Evolutionary conservation across 2,329 filamentous ascomycete species (phyloP), one percentile per base, ranked within the genome.

Genomic region (Beauveria brongniartii): DNA sequence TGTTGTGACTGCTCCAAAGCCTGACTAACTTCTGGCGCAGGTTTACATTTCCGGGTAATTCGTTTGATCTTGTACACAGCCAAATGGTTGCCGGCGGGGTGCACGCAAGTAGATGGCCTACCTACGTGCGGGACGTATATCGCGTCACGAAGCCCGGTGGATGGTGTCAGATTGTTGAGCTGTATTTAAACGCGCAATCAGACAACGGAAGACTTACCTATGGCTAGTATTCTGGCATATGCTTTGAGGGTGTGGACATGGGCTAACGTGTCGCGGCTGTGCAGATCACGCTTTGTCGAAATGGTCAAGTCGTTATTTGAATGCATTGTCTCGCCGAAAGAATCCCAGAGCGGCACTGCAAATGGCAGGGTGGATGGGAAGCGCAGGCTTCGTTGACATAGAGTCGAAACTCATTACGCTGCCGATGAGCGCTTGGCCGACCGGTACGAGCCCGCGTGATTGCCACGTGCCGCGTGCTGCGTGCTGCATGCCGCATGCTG

Each of bases 121-220:
- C 80, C 37, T 96, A 95, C 72, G 73, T 96, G 65, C 78, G 80
- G 66, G 92, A 96, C 67, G 89, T 96, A 63, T 82, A 84, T 65
- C 80, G 84, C 24, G 81, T 91, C 10, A 76, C 92, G 64, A 87
- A 84, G 55, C 87, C 86, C 6, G 88, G 87, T 2, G 92, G 92
- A 1, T 96, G 91, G 91, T 82, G 89, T 62, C 91, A 96, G 69
- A 87, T 96, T 81, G 83, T 90, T n/a, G 92, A 96, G 70, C 83
- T 92, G 67, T 91, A 95, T 69, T 88, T 87, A 72, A 91, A 91
- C 65, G 86, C 90, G 28, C 92, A 96, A 71, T 96, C 91, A 0
- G 86, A 93, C 66, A 95, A 90, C 67, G 91, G 91, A 5, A 85
- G 84, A n/a, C 75, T 94, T 67, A 86, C 84, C 12, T 80, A 86